These are phyloP conservation scores for Ballota nigra DNA, from an alignment of 257 asterid genomes.

Conservation along the genomic window DNA sequence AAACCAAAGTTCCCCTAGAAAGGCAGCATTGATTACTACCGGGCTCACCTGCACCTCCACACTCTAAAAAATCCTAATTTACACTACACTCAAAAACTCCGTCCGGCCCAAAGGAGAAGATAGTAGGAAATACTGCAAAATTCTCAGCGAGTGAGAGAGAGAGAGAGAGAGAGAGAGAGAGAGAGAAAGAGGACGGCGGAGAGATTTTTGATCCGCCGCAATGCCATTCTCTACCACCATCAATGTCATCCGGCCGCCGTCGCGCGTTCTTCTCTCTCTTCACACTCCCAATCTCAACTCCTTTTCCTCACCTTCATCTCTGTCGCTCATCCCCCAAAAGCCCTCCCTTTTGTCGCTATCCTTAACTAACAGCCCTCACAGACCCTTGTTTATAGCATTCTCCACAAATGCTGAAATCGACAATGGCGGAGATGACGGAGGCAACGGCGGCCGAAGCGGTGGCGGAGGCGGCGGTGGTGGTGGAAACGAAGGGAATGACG, in stretches of 20 bases:
- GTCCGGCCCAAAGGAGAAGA: not conserved
- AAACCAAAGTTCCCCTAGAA: no score
- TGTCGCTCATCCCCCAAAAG: constrained; percentile 12
- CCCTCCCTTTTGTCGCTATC: constrained; percentile 21
- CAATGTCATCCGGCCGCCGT: constrained; percentile 20
- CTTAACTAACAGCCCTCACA: constrained; percentile 17
- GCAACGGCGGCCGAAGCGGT: constrained; percentile 39
- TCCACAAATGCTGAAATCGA: constrained; percentile 41
- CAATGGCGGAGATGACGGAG: constrained; percentile 26
- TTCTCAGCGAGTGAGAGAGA: not conserved
- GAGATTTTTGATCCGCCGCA: constrained; percentile 8
- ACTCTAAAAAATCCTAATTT: not conserved
- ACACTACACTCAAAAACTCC: not conserved
- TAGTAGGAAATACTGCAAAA: no score
- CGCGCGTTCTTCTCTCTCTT: constrained; percentile 22
- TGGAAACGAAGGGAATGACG: constrained; percentile 30
- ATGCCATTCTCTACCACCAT: constrained; percentile 37
- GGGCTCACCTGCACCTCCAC: constrained; percentile 13
- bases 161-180: not conserved
- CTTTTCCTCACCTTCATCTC: constrained; percentile 19
- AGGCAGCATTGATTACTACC: no score
- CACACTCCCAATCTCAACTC: constrained; percentile 15
- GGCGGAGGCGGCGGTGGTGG: constrained; percentile 30
- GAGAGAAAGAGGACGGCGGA: not conserved
- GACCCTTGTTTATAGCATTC: constrained; percentile 26